A percentile compares a stretch with the other conserved stretches of the same genome.
Evolutionary conservation across 495 filamentous ascomycete species (phyloP).

Genomic region (Penicillium turbatum): DNA sequence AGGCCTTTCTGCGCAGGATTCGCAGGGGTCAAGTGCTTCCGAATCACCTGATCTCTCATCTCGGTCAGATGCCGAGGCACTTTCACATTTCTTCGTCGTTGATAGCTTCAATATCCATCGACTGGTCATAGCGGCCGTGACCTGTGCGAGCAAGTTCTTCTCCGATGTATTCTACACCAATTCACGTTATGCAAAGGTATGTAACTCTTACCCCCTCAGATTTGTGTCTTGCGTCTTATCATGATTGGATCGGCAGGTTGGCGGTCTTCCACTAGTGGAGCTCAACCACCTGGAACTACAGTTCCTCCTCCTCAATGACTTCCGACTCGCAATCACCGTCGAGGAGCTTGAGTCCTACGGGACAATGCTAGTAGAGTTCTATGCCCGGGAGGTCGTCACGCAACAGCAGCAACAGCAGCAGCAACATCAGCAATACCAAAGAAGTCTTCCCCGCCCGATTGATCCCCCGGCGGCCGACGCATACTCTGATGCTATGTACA

Average conservation of each 20-base stretch:
- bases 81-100: slow-evolving; percentile 88
- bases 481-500: slow-evolving; percentile 37
- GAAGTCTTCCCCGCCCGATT: slow-evolving; percentile 22
- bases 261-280: slow-evolving; percentile 90
- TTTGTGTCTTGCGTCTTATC: slow-evolving; percentile 2
- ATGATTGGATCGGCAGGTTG: slow-evolving; percentile 58
- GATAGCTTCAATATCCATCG: slow-evolving; percentile 99
- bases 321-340: slow-evolving; percentile 87
- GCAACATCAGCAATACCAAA: slow-evolving; percentile 49
- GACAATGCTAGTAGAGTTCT: slow-evolving; percentile 98
- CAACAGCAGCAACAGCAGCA: slow-evolving; percentile 51
- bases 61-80: slow-evolving; percentile 51
- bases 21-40: slow-evolving; percentile 29
- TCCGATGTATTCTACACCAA: slow-evolving; percentile 99
- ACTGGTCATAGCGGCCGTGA: slow-evolving; percentile 94
- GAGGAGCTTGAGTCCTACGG: slow-evolving; percentile 97
- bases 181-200: slow-evolving; percentile 97
- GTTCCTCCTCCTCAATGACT: slow-evolving; percentile 95
- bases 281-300: slow-evolving; percentile 96
- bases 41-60: slow-evolving; percentile 35
- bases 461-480: slow-evolving; percentile 16
- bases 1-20: slow-evolving; percentile 32
- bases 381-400: slow-evolving; percentile 82
- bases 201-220: slow-evolving; percentile 12
- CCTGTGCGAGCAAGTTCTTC: slow-evolving; percentile 99